phyloP scores from a whole-genome alignment of 2,329 filamentous ascomycete genomes.

The Ascochyta clinopodiicola region DNA sequence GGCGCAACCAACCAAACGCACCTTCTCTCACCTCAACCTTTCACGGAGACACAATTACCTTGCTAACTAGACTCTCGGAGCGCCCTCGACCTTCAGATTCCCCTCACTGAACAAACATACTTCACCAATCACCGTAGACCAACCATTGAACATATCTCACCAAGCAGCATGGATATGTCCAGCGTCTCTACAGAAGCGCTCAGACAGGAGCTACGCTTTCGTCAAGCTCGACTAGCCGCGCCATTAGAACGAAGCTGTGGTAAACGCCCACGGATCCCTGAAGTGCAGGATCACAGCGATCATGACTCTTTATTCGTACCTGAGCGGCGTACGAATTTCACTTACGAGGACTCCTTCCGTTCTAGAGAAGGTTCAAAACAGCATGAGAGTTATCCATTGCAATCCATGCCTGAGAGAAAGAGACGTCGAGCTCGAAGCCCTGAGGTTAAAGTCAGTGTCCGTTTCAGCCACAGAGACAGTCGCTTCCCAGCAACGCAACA shows the following conservation, averaged over 20 bases:
- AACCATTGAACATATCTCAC: neutral
- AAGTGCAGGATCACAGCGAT: neutral
- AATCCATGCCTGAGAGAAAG: neutral
- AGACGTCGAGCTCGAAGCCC: neutral
- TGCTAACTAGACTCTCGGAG: neutral
- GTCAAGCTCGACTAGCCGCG: neutral
- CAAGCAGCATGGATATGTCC: neutral
- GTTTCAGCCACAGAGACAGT: no score
- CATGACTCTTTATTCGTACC: neutral
- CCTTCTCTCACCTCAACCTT: neutral
- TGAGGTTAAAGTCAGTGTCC: neutral
- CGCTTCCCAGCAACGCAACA: no score
- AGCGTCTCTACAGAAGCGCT: neutral
- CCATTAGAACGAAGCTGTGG: no score
- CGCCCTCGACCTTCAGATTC: neutral
- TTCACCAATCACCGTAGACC: neutral
- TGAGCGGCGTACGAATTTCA: neutral
- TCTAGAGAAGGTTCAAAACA: neutral
- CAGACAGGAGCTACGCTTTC: neutral
- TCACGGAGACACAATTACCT: neutral
- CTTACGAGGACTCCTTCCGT: neutral
- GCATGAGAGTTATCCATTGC: neutral
- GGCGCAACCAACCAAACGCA: neutral
- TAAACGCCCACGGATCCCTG: neutral
- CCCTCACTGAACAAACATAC: neutral